A percentile compares a stretch with the other conserved stretches of the same genome.
These are phyloP conservation scores for Pseudopyrenochaeta lycopersici DNA, from an alignment of 2,329 filamentous ascomycete genomes.

Conservation along the genomic window DNA sequence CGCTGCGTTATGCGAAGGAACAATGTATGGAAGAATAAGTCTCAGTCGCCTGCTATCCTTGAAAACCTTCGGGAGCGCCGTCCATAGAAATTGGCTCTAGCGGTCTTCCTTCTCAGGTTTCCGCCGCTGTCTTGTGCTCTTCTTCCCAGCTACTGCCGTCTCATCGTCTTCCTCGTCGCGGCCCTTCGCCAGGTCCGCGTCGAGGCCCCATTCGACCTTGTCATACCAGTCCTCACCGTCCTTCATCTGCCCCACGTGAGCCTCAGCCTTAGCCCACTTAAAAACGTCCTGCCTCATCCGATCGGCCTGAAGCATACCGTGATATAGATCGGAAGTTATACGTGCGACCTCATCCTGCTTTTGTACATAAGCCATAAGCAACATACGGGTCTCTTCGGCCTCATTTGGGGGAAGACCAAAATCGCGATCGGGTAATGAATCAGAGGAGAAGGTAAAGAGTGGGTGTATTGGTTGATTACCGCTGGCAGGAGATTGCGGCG, in stretches of 20 bases:
- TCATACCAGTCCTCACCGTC: constrained; percentile 93
- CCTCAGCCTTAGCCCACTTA: constrained; percentile 81
- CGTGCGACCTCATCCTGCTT: constrained; percentile 87
- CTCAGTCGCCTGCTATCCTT: neutral
- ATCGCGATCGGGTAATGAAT: constrained; percentile 72
- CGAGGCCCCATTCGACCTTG: constrained; percentile 78
- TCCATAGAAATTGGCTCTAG: constrained; percentile 15
- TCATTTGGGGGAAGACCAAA: constrained; percentile 76
- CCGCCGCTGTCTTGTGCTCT: constrained; percentile 54
- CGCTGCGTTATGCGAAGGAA: constrained; percentile 25
- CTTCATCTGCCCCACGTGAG: constrained; percentile 79
- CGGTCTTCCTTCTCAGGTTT: constrained; percentile 50
- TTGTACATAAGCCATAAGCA: constrained; percentile 80
- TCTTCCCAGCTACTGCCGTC: constrained; percentile 58
- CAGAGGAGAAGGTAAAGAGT: constrained; percentile 72
- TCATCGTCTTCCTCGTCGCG: constrained; percentile 83
- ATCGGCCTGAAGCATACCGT: constrained; percentile 76
- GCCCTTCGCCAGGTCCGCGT: constrained; percentile 80
- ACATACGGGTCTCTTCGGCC: constrained; percentile 78
- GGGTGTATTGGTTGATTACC: constrained; percentile 73
- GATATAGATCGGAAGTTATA: constrained; percentile 72
- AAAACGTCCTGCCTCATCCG: constrained; percentile 75
- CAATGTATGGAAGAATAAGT: neutral
- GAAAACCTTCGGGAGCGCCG: neutral
- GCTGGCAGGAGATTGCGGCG: constrained; percentile 56